These are phyloP conservation scores for Nemophila menziesii DNA, from an alignment of 257 asterid genomes.

Conservation along the genomic window DNA sequence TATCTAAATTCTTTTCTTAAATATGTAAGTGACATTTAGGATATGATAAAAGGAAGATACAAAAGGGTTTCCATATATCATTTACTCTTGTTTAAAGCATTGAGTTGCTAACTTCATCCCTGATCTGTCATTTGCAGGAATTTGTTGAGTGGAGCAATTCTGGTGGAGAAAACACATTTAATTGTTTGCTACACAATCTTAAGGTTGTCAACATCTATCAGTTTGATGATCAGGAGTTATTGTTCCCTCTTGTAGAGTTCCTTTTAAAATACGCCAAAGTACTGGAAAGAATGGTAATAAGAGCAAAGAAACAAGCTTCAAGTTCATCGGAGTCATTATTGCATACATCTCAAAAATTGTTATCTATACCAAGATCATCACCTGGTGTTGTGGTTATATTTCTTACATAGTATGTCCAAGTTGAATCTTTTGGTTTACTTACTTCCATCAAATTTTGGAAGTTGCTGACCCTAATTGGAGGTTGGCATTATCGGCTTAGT, in stretches of 20 bases:
- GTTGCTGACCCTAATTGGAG: too few species aligned
- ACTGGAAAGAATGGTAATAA: conserved; percentile 5
- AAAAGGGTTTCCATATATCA: too few species aligned
- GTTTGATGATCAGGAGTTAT: background rate
- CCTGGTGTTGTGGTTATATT: conserved; percentile 2
- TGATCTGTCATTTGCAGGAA: background rate
- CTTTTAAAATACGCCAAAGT: conserved; percentile 4
- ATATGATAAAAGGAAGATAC: too few species aligned
- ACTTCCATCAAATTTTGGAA: too few species aligned
- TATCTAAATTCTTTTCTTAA: background rate
- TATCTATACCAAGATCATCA: conserved; percentile 5
- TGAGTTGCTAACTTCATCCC: background rate
- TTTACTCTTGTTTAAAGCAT: too few species aligned
- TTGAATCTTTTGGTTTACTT: too few species aligned
- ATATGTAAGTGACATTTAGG: background rate
- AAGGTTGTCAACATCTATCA: conserved; percentile 4
- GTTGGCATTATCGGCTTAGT: too few species aligned
- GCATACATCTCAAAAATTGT: conserved; percentile 1
- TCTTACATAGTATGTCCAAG: background rate
- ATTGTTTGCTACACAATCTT: conserved; percentile 2
- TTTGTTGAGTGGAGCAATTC: background rate
- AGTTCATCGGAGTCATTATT: background rate
- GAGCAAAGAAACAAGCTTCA: background rate
- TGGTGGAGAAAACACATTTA: background rate
- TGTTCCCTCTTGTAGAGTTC: conserved; percentile 6